Evolutionary conservation across 164 flowering plant species (phyloP).

Genomic region (Vitis riparia): DNA sequence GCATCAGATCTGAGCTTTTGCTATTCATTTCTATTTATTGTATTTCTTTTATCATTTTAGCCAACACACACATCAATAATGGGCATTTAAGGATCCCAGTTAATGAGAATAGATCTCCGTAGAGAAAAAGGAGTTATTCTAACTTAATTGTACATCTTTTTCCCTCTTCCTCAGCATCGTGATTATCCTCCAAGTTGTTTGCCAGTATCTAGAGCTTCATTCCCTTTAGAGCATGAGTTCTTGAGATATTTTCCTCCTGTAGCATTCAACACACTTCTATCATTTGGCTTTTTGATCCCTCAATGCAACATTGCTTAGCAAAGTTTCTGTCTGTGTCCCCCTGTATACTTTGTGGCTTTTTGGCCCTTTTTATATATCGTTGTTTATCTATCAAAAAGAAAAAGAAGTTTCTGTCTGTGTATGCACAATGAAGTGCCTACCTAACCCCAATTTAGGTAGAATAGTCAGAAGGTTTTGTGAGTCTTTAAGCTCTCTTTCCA

Average conservation of each 20-base stretch:
- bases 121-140: too few relatives aligned
- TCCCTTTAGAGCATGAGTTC: background rate
- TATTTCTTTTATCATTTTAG: background rate
- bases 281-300: background rate
- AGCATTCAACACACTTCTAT: background rate
- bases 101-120: too few relatives aligned
- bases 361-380: too few relatives aligned
- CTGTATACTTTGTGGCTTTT: too few relatives aligned
- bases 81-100: background rate
- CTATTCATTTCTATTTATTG: background rate
- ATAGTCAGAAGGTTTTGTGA: too few relatives aligned
- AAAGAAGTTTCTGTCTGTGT: background rate
- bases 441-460: too few relatives aligned
- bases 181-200: background rate
- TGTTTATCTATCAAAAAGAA: too few relatives aligned
- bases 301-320: background rate
- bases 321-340: background rate
- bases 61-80: background rate
- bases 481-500: too few relatives aligned
- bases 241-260: background rate
- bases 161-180: too few relatives aligned
- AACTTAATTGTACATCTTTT: too few relatives aligned
- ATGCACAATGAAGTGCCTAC: too few relatives aligned
- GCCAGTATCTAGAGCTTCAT: background rate
- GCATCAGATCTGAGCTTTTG: background rate